A percentile compares a stretch with the other conserved stretches of the same genome.
Evolutionary conservation across 352 stramenopile species (phyloP).

Genomic region (Nothophytophthora sp.): DNA sequence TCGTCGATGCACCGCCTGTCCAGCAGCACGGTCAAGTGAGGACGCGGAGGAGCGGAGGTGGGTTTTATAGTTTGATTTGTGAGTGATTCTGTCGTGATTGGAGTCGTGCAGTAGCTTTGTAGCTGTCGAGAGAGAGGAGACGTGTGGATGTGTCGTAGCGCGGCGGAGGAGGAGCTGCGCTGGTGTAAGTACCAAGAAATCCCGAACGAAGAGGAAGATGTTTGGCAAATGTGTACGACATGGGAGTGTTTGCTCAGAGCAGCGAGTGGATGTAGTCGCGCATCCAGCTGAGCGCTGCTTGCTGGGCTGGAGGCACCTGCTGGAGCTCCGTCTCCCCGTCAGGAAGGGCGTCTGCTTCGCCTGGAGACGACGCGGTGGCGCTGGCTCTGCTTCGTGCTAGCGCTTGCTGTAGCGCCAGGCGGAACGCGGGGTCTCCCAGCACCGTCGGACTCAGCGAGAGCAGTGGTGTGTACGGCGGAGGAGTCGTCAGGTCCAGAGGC

Average conservation of each 20-base stretch:
- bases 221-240: no score
- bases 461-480: slow-evolving; percentile 43
- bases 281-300: slow-evolving; percentile 25
- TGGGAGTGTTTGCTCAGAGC: slow-evolving; percentile 13
- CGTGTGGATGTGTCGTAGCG: slow-evolving; percentile 37
- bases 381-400: slow-evolving; percentile 12
- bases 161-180: slow-evolving; percentile 24
- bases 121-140: slow-evolving; percentile 30
- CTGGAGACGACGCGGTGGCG: not conserved
- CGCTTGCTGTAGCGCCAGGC: slow-evolving; percentile 28
- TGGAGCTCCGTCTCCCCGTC: no score
- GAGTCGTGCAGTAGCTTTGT: slow-evolving; percentile 39
- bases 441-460: slow-evolving; percentile 22
- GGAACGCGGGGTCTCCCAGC: slow-evolving; percentile 47
- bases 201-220: slow-evolving; percentile 18
- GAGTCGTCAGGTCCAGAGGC: slow-evolving; percentile 9
- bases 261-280: slow-evolving; percentile 24
- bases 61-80: slow-evolving; percentile 37
- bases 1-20: slow-evolving; percentile 60
- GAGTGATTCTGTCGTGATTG: slow-evolving; percentile 24
- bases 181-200: slow-evolving; percentile 27
- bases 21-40: slow-evolving; percentile 27
- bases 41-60: slow-evolving; percentile 7
- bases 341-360: not conserved
- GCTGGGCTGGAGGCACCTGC: slow-evolving; percentile 7